Evolutionary conservation across 2,329 filamentous ascomycete genomes (phyloP).

Genomic region (Botrytis aclada): DNA sequence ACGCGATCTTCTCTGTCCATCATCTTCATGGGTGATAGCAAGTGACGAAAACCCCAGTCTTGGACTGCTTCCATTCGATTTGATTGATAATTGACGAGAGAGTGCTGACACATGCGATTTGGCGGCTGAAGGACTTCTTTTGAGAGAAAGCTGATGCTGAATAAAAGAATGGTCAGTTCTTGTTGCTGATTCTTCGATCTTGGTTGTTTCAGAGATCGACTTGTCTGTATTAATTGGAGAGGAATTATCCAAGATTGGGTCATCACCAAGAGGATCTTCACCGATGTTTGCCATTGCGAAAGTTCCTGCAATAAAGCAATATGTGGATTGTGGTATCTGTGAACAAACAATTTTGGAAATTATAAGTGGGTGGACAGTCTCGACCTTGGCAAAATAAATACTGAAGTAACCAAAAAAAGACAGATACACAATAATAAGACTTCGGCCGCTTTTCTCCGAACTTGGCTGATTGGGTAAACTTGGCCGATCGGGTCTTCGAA

Average conservation of each 20-base stretch:
- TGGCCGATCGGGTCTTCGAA: background rate
- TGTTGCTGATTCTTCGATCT: slow-evolving; percentile 1
- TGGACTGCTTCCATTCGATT: slow-evolving; percentile 26
- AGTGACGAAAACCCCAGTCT: slow-evolving; percentile 19
- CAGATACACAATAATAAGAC: background rate
- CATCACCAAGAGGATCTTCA: slow-evolving; percentile 11
- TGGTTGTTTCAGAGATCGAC: slow-evolving; percentile 18
- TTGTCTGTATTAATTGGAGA: slow-evolving; percentile 22
- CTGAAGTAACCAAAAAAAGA: slow-evolving; percentile 12
- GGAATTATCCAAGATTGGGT: background rate
- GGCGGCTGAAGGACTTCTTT: slow-evolving; percentile 30
- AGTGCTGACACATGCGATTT: slow-evolving; percentile 28
- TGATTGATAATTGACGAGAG: slow-evolving; percentile 29
- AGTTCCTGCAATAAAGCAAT: background rate
- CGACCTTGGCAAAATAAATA: background rate
- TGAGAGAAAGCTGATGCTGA: slow-evolving; percentile 31
- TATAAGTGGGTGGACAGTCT: background rate
- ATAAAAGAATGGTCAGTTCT: slow-evolving; percentile 29
- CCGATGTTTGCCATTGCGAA: slow-evolving; percentile 22
- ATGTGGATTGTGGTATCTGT: slow-evolving; percentile 1
- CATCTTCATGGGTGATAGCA: slow-evolving; percentile 18
- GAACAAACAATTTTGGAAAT: background rate
- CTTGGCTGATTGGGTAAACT: background rate
- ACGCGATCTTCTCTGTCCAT: slow-evolving; percentile 20
- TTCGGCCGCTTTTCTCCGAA: background rate